phyloP scores from a whole-genome alignment of 352 stramenopile species.

The Pythium dissotocum region DNA sequence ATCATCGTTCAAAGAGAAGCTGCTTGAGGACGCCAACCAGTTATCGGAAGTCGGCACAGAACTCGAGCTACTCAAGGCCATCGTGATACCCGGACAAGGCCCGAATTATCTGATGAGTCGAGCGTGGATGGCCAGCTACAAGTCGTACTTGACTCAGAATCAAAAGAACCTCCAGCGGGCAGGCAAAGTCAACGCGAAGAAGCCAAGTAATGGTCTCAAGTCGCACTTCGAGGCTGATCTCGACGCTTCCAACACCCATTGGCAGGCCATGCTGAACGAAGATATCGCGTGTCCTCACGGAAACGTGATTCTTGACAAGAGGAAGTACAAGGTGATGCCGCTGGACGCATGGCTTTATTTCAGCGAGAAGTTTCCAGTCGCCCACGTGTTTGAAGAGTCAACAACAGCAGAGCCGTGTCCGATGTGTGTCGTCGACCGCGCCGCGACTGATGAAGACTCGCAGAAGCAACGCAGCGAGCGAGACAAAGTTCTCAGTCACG shows the following conservation, averaged over 20 bases:
- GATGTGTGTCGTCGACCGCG: slow-evolving; percentile 54
- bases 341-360: slow-evolving; percentile 66
- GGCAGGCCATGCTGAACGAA: slow-evolving; percentile 57
- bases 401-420: slow-evolving; percentile 39
- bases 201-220: slow-evolving; percentile 26
- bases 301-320: slow-evolving; percentile 67
- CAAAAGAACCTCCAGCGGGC: slow-evolving; percentile 48
- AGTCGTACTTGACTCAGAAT: slow-evolving; percentile 45
- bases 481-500: slow-evolving; percentile 58
- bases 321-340: slow-evolving; percentile 57
- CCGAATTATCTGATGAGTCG: slow-evolving; percentile 63
- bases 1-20: slow-evolving; percentile 45
- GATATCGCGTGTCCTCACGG: slow-evolving; percentile 76
- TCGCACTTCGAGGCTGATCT: slow-evolving; percentile 21
- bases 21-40: slow-evolving; percentile 52
- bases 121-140: slow-evolving; percentile 75
- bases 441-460: slow-evolving; percentile 50
- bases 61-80: slow-evolving; percentile 51
- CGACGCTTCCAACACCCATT: slow-evolving; percentile 26
- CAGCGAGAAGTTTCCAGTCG: slow-evolving; percentile 49
- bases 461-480: slow-evolving; percentile 46
- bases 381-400: slow-evolving; percentile 37
- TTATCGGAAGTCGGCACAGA: slow-evolving; percentile 54
- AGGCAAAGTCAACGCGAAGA: slow-evolving; percentile 31
- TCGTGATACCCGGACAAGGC: slow-evolving; percentile 24